Evolutionary conservation across 768 basidiomycete genomes (phyloP), one percentile per base, ranked within the genome.

Genomic region (Russula sp.): DNA sequence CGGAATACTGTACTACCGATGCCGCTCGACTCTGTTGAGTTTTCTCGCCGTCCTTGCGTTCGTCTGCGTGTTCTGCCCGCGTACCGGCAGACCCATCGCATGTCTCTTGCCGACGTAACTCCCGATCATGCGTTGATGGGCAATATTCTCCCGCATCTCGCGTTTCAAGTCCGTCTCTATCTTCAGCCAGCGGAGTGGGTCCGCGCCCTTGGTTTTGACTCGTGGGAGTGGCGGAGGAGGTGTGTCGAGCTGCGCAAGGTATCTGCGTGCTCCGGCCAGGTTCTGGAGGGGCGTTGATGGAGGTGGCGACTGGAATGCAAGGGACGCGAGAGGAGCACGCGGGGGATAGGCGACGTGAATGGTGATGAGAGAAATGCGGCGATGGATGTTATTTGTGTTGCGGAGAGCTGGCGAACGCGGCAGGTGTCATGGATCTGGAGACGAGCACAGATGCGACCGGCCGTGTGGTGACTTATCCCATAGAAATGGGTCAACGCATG

Each of bases 311-410:
- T 76, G 74, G 73, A 80, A 88, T 56, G 76, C 67, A 14, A 81
- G 78, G 3, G 79, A 69, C 1, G 91, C 89, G 38, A 93, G 83
- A 14, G 87, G 87, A 67, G 86, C 82, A 42, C 81, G 81, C 7
- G 86, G 83, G 3, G 90, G 81, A 84, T 79, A 0, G 86, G 79
- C 3, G 89, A 83, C 20, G 91, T 94, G 26, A 83, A 77, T 1
- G 97, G 95, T 0, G 94, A 91, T 5, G 95, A 94, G 11, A 99
- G 86, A 76, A 93, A 96, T 7, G 96, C 91, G 14, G 94, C 89
- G n/a, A 99, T 83, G 18, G 89, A 83, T 16, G 94, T 97, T 56
- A 95, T 79, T 81, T 99, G 97, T 40, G 84, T 79, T 34, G 94
- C 87, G 30, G 92, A 86, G 36, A 99, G 81, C 73, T 92, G 84